Evolutionary conservation across 2,329 filamentous ascomycete species (phyloP).

Genomic region (Penicillium sp.): DNA sequence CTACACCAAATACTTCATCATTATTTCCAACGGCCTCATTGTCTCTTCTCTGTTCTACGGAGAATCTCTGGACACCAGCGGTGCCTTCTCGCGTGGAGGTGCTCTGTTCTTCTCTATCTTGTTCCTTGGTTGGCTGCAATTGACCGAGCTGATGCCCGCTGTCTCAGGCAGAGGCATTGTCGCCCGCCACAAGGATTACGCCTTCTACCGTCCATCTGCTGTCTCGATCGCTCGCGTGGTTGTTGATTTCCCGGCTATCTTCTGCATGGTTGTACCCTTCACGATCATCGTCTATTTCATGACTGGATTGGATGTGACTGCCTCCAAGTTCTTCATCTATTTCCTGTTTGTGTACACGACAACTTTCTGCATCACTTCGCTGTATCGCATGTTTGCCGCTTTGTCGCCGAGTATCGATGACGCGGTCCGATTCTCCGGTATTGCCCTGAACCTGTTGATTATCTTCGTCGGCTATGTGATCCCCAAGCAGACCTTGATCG

Average conservation of each 20-base stretch:
- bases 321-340: slow-evolving; percentile 63
- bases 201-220: slow-evolving; percentile 65
- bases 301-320: slow-evolving; percentile 54
- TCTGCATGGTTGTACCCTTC: slow-evolving; percentile 57
- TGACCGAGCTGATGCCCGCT: slow-evolving; percentile 73
- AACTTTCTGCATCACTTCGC: slow-evolving; percentile 58
- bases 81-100: slow-evolving; percentile 61
- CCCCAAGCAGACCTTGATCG: slow-evolving; percentile 57
- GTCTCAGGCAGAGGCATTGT: slow-evolving; percentile 67
- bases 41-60: slow-evolving; percentile 76
- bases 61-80: slow-evolving; percentile 54
- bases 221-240: slow-evolving; percentile 59
- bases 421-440: slow-evolving; percentile 60
- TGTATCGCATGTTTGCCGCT: slow-evolving; percentile 64
- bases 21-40: slow-evolving; percentile 68
- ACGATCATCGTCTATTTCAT: slow-evolving; percentile 64
- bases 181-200: slow-evolving; percentile 63
- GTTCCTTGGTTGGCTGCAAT: slow-evolving; percentile 66
- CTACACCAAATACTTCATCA: slow-evolving; percentile 74
- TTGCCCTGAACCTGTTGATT: slow-evolving; percentile 57
- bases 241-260: slow-evolving; percentile 58
- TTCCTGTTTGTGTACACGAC: slow-evolving; percentile 61
- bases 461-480: slow-evolving; percentile 67
- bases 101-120: slow-evolving; percentile 63
- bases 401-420: slow-evolving; percentile 62